phyloP scores from a whole-genome alignment of 176 grass and related monocot genomes.

The Alloteropsis semialata region DNA sequence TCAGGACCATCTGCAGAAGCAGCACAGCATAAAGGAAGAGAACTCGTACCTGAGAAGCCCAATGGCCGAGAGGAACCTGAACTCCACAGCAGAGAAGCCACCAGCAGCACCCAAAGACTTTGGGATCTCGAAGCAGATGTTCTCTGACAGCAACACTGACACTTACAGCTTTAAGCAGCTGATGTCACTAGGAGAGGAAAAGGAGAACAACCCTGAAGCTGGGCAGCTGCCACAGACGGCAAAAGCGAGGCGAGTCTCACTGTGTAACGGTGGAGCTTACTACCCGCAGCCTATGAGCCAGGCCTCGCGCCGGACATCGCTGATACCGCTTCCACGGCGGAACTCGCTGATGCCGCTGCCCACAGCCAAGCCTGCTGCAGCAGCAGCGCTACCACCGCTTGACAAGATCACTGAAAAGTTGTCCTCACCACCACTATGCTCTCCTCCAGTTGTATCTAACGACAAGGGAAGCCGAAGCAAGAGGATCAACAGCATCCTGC shows the following conservation, averaged over 20 bases:
- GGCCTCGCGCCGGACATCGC: conserved; percentile 29
- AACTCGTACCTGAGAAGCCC: conserved; percentile 41
- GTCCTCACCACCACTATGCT: conserved; percentile 14
- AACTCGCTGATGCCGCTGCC: conserved; percentile 57
- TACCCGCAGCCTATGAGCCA: conserved; percentile 20
- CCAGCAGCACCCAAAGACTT: conserved; percentile 31
- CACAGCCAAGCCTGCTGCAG: conserved; percentile 25
- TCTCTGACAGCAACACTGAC: conserved; percentile 48
- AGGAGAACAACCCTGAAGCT: conserved; percentile 68
- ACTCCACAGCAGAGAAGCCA: conserved; percentile 37
- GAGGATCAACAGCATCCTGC: conserved; percentile 76
- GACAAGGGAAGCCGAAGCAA: conserved; percentile 47
- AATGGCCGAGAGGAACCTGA: conserved; percentile 45
- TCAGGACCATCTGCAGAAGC: conserved; percentile 69
- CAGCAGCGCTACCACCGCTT: not conserved
- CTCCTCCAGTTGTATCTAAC: conserved; percentile 21
- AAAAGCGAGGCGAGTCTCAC: conserved; percentile 50
- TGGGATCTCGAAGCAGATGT: conserved; percentile 26
- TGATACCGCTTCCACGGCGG: conserved; percentile 36
- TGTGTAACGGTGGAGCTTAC: conserved; percentile 35
- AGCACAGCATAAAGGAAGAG: conserved; percentile 45
- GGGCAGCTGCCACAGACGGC: conserved; percentile 1
- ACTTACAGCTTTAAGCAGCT: conserved; percentile 58
- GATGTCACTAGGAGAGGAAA: conserved; percentile 57
- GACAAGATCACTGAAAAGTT: conserved; percentile 32